These are phyloP conservation scores for Saccharomyces hybrid DNA, from an alignment of 1,139 yeast species.

Conservation along the genomic window DNA sequence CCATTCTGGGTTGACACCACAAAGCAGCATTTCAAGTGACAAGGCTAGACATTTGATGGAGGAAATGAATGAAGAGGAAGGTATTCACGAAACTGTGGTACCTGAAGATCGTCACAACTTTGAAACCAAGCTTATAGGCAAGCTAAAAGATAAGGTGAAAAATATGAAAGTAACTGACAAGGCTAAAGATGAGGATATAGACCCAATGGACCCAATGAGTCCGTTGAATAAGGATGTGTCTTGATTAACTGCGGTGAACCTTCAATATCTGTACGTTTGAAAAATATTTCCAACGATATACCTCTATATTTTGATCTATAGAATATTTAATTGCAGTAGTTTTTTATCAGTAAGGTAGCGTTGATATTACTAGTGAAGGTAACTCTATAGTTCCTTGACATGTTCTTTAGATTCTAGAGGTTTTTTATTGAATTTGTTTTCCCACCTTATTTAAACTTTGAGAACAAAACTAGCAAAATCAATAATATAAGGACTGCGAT, in stretches of 20 bases:
- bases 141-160: conserved; percentile 19
- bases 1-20: conserved; percentile 21
- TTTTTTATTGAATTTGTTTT: neutral
- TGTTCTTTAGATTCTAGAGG: neutral
- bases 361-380: neutral
- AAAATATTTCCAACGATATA: neutral
- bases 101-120: conserved; percentile 12
- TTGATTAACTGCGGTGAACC: neutral
- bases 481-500: conserved; percentile 80
- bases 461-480: conserved; percentile 76
- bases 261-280: neutral
- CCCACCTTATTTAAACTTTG: conserved; percentile 49
- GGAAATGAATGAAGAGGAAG: conserved; percentile 2
- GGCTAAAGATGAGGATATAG: neutral
- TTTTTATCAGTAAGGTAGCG: neutral
- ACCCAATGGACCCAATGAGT: neutral
- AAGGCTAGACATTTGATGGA: conserved; percentile 10
- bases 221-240: neutral
- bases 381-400: neutral
- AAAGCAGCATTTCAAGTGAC: conserved; percentile 17
- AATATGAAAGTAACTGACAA: conserved; percentile 10
- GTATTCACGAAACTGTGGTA: neutral
- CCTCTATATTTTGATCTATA: neutral
- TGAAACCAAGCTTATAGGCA: conserved; percentile 16
- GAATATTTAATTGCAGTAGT: neutral